phyloP scores from a whole-genome alignment of 225 moss, liverwort and hornwort species.

The Rhytidiadelphus loreus region DNA sequence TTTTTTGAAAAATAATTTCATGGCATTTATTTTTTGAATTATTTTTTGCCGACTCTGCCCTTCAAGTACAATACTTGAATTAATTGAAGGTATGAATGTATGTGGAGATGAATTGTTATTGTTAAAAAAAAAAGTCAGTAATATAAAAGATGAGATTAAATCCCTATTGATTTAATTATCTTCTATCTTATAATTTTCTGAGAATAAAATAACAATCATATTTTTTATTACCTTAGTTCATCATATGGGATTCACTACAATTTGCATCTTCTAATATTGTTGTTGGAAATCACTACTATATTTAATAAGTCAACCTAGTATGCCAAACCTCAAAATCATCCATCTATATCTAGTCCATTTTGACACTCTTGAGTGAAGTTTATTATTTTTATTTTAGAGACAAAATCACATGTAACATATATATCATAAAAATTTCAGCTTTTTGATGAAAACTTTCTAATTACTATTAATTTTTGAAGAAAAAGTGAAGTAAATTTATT shows the following conservation, averaged over 20 bases:
- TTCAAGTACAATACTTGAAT: neutral
- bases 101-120: neutral
- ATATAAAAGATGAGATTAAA: neutral
- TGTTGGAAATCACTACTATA: neutral
- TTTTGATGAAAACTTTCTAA: too few relatives aligned
- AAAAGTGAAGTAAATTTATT: neutral
- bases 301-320: neutral
- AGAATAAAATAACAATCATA: neutral
- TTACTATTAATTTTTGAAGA: too few relatives aligned
- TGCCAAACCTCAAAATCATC: neutral
- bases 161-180: too few relatives aligned
- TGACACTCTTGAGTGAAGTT: too few relatives aligned
- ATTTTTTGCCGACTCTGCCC: fast-evolving
- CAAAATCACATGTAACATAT: too few relatives aligned
- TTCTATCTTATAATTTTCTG: neutral
- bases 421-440: too few relatives aligned
- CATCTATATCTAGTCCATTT: neutral
- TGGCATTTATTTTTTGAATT: neutral
- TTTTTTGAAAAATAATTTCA: neutral
- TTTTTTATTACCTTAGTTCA: neutral
- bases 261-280: neutral
- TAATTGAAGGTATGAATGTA: neutral
- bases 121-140: neutral
- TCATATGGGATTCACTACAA: neutral
- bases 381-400: too few relatives aligned